Conservation (phyloP, 441 rosid species). For the Brassica balearica region DNA sequence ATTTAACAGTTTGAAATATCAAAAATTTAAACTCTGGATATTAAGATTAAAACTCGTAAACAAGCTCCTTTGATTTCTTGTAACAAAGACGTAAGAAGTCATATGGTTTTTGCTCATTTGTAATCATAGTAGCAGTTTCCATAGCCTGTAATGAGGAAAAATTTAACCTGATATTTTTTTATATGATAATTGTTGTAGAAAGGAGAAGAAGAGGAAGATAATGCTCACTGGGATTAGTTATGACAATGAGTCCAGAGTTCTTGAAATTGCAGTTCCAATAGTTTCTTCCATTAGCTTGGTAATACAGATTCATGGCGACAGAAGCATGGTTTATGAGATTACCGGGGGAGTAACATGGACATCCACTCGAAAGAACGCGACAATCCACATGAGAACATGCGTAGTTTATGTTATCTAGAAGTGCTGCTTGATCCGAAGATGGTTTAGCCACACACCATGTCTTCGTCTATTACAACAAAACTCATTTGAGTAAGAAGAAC, state of each 20-base stretch:
- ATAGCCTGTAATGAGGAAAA: conserved; percentile 40
- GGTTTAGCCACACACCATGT: conserved; percentile 90
- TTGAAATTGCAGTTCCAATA: conserved; percentile 78
- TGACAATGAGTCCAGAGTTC: conserved; percentile 66
- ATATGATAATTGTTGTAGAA: not conserved
- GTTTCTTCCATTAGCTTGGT: conserved; percentile 71
- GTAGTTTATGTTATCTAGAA: conserved; percentile 61
- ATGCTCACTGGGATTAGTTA: conserved; percentile 70
- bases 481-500: not conserved
- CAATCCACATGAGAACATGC: conserved; percentile 77
- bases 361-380: conserved; percentile 53
- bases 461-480: conserved; percentile 46
- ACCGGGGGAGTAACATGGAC: conserved; percentile 65
- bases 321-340: conserved; percentile 75
- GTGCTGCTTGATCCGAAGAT: conserved; percentile 62
- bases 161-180: no score
- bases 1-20: not conserved
- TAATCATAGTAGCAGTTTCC: conserved; percentile 51
- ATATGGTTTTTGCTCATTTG: not conserved
- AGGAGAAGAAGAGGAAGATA: not conserved
- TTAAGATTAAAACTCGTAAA: conserved; percentile 2
- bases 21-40: not conserved
- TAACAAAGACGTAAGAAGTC: not conserved
- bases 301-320: conserved; percentile 80
- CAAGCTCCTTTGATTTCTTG: conserved; percentile 20